Percentiles rank a stretch among this genome's conserved stretches.
Evolutionary conservation across 257 asterid genomes (phyloP).

Genomic region (Sherardia arvensis): DNA sequence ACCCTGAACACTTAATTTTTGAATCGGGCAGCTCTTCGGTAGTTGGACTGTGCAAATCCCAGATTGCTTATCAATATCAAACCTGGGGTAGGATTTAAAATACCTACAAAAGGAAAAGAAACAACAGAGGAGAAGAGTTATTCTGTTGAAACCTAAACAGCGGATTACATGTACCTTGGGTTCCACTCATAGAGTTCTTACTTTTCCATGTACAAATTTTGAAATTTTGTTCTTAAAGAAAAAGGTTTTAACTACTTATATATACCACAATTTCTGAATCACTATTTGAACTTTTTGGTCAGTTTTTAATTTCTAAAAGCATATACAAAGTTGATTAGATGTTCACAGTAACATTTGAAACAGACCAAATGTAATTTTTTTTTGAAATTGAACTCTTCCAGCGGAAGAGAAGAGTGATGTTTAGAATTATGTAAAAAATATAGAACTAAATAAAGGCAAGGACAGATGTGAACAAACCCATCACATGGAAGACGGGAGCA

Average conservation of each 20-base stretch:
- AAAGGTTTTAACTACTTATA: background rate
- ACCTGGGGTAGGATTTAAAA: constrained; percentile 64
- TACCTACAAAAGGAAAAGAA: constrained; percentile 31
- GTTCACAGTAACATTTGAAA: background rate
- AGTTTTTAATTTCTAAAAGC: too few species aligned
- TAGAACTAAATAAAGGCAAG: background rate
- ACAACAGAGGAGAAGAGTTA: too few species aligned
- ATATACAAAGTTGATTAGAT: background rate
- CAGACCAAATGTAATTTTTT: too few species aligned
- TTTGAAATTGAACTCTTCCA: background rate
- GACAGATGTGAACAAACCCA: constrained; percentile 34
- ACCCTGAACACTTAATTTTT: constrained; percentile 31
- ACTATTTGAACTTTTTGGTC: background rate
- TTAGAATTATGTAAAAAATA: background rate
- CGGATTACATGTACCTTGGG: background rate
- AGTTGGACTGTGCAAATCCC: constrained; percentile 42
- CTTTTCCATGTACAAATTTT: background rate
- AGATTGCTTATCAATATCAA: constrained; percentile 32
- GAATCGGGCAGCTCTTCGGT: constrained; percentile 65
- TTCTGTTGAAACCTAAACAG: background rate
- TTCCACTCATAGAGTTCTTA: background rate
- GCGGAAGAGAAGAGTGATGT: background rate
- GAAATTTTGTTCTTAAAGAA: background rate
- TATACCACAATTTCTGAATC: background rate
- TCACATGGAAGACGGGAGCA: constrained; percentile 84